A percentile compares a stretch with the other conserved stretches of the same genome.
These are phyloP conservation scores for Coprinopsis marcescibilis DNA, from an alignment of 768 basidiomycete genomes.

Conservation along the genomic window DNA sequence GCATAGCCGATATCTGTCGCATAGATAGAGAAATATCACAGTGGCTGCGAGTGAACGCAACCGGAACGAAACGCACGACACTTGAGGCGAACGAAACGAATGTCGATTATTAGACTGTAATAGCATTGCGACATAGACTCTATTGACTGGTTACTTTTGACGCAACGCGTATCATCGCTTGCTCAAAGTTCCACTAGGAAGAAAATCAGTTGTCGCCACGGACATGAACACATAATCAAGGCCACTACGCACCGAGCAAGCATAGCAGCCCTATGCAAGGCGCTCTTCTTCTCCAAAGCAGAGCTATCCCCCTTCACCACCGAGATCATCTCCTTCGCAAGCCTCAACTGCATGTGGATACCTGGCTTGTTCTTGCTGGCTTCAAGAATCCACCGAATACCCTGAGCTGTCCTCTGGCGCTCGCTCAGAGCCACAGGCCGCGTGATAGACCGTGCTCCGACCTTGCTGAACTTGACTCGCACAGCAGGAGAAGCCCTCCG, in stretches of 20 bases:
- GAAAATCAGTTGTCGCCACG: not conserved
- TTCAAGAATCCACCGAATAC: conserved; percentile 65
- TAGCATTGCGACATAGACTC: too few relatives aligned
- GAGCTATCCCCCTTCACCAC: conserved; percentile 59
- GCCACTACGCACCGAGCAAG: conserved; percentile 59
- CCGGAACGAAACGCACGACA: too few relatives aligned
- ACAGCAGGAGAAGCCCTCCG: conserved; percentile 66
- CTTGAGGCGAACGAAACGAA: too few relatives aligned
- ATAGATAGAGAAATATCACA: too few relatives aligned
- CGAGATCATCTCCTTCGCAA: conserved; percentile 74
- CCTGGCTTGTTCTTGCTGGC: conserved; percentile 55
- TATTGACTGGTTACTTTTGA: too few relatives aligned
- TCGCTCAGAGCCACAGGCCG: conserved; percentile 73
- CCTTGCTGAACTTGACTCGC: conserved; percentile 49
- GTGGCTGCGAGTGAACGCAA: too few relatives aligned
- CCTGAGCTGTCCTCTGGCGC: conserved; percentile 69
- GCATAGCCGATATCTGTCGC: too few relatives aligned
- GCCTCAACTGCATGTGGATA: conserved; percentile 54
- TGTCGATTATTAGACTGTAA: too few relatives aligned
- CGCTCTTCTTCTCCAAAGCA: conserved; percentile 56
- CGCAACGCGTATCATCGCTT: not conserved
- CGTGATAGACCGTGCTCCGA: conserved; percentile 57
- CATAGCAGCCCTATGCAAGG: conserved; percentile 64
- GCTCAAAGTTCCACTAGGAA: not conserved
- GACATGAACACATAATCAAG: not conserved